Conservation (phyloP, 164 flowering plant species). For the Houttuynia cordata region DNA sequence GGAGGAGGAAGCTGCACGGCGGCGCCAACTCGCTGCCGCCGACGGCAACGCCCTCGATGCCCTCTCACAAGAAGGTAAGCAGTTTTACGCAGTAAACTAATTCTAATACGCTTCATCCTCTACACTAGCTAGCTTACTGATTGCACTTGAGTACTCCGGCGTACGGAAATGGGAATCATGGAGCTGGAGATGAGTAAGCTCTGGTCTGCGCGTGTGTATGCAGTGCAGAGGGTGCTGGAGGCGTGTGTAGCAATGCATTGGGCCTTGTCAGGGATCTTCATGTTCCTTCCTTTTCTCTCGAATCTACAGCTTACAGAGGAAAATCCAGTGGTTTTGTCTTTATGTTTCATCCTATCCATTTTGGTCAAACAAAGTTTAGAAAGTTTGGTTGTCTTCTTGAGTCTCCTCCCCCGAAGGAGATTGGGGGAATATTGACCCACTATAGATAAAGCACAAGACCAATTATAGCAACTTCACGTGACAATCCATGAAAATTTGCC, state of each 20-base stretch:
- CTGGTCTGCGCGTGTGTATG: too few relatives aligned
- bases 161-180: too few relatives aligned
- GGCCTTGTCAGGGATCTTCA: neutral
- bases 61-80: conserved; percentile 85
- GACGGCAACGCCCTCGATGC: conserved; percentile 53
- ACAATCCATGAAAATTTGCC: too few relatives aligned
- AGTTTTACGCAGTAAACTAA: neutral
- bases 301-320: neutral
- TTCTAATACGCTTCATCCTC: too few relatives aligned
- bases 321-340: conserved; percentile 1
- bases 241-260: too few relatives aligned
- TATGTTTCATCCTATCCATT: neutral
- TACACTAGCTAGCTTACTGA: too few relatives aligned
- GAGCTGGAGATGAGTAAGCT: too few relatives aligned
- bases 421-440: neutral
- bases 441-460: neutral
- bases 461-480: neutral
- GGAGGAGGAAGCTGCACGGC: conserved; percentile 31
- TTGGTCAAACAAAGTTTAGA: neutral
- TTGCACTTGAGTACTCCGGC: too few relatives aligned
- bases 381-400: neutral
- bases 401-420: neutral
- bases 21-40: conserved; percentile 31
- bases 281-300: neutral
- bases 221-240: too few relatives aligned